Evolutionary conservation across 23 red algal genomes (phyloP).

Genomic region (Cyanidioschyzon merolae): DNA sequence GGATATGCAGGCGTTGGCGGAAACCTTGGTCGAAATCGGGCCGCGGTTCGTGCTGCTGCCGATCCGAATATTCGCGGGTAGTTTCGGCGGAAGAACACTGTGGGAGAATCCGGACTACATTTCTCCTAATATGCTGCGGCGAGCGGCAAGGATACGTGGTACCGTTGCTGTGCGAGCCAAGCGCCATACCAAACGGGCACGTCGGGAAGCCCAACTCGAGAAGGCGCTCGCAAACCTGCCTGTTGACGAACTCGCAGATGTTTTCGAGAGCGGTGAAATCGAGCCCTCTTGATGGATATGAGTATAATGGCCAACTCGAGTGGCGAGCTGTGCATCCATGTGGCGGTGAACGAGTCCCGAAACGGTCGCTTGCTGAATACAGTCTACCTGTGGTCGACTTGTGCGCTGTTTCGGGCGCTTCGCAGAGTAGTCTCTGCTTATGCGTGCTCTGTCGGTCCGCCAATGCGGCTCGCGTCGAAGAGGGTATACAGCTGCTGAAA

Average conservation of each 20-base stretch:
- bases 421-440: too few relatives aligned
- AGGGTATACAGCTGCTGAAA: too few relatives aligned
- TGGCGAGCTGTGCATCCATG: not conserved
- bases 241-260: slow-evolving; percentile 11
- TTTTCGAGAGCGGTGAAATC: not conserved
- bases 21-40: slow-evolving; percentile 78
- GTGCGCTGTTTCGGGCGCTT: too few relatives aligned
- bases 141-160: slow-evolving; percentile 42
- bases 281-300: not conserved
- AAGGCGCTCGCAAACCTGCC: not conserved
- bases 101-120: slow-evolving; percentile 81
- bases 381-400: too few relatives aligned
- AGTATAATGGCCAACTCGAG: not conserved
- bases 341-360: too few relatives aligned
- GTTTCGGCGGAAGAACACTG: slow-evolving; percentile 54
- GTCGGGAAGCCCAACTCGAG: not conserved
- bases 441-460: too few relatives aligned
- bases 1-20: slow-evolving; percentile 22
- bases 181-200: not conserved
- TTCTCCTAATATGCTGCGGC: slow-evolving; percentile 68
- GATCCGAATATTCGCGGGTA: slow-evolving; percentile 66
- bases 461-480: too few relatives aligned
- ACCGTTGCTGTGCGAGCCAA: not conserved
- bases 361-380: too few relatives aligned
- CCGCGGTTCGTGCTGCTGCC: slow-evolving; percentile 83